Conservation (phyloP, 768 basidiomycete genomes). For the Suillus ampliporus region DNA sequence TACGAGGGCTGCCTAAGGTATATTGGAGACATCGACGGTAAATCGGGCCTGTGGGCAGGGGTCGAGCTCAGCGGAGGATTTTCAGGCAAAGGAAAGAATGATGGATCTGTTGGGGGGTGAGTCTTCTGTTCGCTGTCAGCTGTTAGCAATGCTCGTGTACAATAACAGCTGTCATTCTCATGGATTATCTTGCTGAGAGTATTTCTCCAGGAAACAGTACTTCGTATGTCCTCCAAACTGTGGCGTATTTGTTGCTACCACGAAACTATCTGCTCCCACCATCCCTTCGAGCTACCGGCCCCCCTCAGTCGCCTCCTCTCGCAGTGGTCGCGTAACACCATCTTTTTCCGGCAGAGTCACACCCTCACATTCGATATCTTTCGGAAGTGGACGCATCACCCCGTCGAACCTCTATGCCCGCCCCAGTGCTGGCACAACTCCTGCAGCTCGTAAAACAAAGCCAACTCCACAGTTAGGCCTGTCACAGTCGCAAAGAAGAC, state of each 20-base stretch:
- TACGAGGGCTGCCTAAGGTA: slow-evolving; percentile 85
- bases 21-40: slow-evolving; percentile 87
- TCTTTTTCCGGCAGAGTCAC: slow-evolving; percentile 52
- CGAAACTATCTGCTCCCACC: slow-evolving; percentile 82
- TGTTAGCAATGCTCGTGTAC: background rate
- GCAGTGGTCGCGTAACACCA: slow-evolving; percentile 51
- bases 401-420: slow-evolving; percentile 59
- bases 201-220: slow-evolving; percentile 67
- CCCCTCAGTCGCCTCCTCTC: slow-evolving; percentile 80
- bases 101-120: slow-evolving; percentile 89
- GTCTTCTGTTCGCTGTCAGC: slow-evolving; percentile 34
- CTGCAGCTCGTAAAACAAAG: slow-evolving; percentile 37
- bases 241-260: slow-evolving; percentile 87
- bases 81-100: slow-evolving; percentile 92
- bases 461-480: slow-evolving; percentile 37
- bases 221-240: slow-evolving; percentile 85
- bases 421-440: slow-evolving; percentile 48
- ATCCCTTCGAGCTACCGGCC: slow-evolving; percentile 67
- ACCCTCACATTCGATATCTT: slow-evolving; percentile 45
- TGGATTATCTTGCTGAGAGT: slow-evolving; percentile 16
- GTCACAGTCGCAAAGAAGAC: slow-evolving; percentile 35
- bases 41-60: slow-evolving; percentile 91
- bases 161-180: background rate
- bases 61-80: slow-evolving; percentile 89
- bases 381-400: slow-evolving; percentile 56